phyloP scores from a whole-genome alignment of 805 yeast species.

The Jamesozyma piceae region DNA sequence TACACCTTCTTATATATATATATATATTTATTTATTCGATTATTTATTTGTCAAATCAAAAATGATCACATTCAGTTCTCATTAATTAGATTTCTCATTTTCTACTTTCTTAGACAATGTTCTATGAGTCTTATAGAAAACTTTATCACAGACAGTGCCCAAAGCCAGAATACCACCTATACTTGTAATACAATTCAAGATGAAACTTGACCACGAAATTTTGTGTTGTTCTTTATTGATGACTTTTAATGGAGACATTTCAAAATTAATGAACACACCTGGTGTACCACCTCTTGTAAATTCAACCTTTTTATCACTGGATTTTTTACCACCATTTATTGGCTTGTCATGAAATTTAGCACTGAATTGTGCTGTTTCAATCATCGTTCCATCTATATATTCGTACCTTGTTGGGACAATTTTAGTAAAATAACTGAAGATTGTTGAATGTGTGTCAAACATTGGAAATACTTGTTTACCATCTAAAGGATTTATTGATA shows the following conservation, averaged over 20 bases:
- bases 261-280: conserved; percentile 79
- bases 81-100: background rate
- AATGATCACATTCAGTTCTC: background rate
- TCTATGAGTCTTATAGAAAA: conserved; percentile 83
- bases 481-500: conserved; percentile 58
- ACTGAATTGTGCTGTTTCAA: conserved; percentile 85
- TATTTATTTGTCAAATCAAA: conserved; percentile 5
- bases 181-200: conserved; percentile 76
- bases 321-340: conserved; percentile 75
- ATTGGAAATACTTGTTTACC: conserved; percentile 32
- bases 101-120: conserved; percentile 36
- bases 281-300: conserved; percentile 89
- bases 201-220: conserved; percentile 73
- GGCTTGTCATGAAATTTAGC: conserved; percentile 86
- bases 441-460: conserved; percentile 44
- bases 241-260: conserved; percentile 86
- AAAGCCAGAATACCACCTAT: conserved; percentile 96
- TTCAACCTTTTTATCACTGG: conserved; percentile 75
- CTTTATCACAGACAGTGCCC: conserved; percentile 79
- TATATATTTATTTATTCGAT: conserved; percentile 1
- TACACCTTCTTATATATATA: background rate
- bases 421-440: conserved; percentile 71
- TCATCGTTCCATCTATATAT: conserved; percentile 36
- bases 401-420: conserved; percentile 87
- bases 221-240: conserved; percentile 63